Evolutionary conservation across 2,329 filamentous ascomycete genomes (phyloP), one percentile per base, ranked within the genome.

Genomic region (Aspergillus neoniger): DNA sequence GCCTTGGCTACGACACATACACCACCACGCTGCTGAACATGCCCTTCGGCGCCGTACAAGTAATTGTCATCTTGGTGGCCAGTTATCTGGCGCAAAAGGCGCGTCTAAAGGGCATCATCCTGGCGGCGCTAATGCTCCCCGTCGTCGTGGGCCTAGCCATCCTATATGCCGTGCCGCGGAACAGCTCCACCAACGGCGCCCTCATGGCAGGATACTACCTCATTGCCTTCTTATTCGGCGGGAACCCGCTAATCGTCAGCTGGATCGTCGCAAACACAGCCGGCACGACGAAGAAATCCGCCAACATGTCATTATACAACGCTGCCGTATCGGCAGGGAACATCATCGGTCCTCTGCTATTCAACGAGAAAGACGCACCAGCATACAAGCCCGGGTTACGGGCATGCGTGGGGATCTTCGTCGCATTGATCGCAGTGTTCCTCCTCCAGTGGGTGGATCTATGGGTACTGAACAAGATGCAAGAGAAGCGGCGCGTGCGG

Each of bases 261-360:
- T 91, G 88, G 88, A 86, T 90, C 59, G 82, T 90, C 5, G 86
- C 83, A 7, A 91, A 91, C 71, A 89, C 86, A 0, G 88, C 81
- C 0, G 88, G 88, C 6, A 85, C 83, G 15, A 89, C 87, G 2
- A 90, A 91, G 74, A 88, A 88, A 69, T 86, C 86, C 0, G 80
- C 85, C 52, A 81, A 86, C 41, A 86, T 89, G 81, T 85, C 83
- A 0, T 74, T 88, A 0, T 90, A 85, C 77, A 87, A 88, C 65
- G 86, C 84, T 1, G 87, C 84, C 0, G 81, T 82, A 2, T 83
- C 86, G 0, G 81, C 83, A 0, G 88, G 88, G 3, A 89, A 90
- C 70, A 88, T 91, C 59, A 80, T 90, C 67, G 88, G 87, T 0
- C 88, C 87, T 0, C 72, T 89, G 0, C 77, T 90, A 0, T 90